A percentile compares a stretch with the other conserved stretches of the same genome.
phyloP scores from a whole-genome alignment of 1,284 basidiomycete species.

The Singerocomus inundabilis region DNA sequence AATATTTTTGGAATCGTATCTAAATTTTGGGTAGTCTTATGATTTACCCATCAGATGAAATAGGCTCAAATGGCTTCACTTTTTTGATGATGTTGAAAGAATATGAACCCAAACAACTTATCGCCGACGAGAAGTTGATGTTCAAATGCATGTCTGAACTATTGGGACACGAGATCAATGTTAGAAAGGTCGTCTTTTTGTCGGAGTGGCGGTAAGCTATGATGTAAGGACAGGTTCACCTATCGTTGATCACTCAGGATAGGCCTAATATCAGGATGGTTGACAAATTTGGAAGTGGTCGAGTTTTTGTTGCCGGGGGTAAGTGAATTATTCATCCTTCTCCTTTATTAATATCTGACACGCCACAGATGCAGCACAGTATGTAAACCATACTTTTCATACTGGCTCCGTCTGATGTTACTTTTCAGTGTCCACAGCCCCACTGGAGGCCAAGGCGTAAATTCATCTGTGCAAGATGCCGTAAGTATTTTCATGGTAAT shows the following conservation, averaged over 20 bases:
- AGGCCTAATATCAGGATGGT: conserved; percentile 27
- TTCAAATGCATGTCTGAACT: too few species aligned
- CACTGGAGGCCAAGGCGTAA: conserved; percentile 47
- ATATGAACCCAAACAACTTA: too few species aligned
- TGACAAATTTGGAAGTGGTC: conserved; percentile 29
- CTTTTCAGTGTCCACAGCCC: conserved; percentile 43
- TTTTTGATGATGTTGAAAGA: conserved; percentile 30
- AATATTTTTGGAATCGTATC: not conserved
- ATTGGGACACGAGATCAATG: too few species aligned
- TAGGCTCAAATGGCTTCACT: conserved; percentile 33
- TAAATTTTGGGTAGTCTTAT: conserved; percentile 2
- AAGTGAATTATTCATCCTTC: conserved; percentile 21
- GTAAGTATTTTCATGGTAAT: conserved; percentile 20
- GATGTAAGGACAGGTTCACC: too few species aligned
- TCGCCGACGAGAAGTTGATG: too few species aligned
- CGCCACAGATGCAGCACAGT: conserved; percentile 22
- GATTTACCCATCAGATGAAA: conserved; percentile 19
- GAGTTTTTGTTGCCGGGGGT: conserved; percentile 40
- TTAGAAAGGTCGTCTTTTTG: too few species aligned
- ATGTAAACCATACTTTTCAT: not conserved
- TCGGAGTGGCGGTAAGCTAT: too few species aligned
- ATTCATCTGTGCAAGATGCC: conserved; percentile 40
- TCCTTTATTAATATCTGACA: not conserved
- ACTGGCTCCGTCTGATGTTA: not conserved
- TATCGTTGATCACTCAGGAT: too few species aligned